Evolutionary conservation across 805 yeast species (phyloP), one percentile per base, ranked within the genome.

Genomic region (Nadsonia fulvescens): DNA sequence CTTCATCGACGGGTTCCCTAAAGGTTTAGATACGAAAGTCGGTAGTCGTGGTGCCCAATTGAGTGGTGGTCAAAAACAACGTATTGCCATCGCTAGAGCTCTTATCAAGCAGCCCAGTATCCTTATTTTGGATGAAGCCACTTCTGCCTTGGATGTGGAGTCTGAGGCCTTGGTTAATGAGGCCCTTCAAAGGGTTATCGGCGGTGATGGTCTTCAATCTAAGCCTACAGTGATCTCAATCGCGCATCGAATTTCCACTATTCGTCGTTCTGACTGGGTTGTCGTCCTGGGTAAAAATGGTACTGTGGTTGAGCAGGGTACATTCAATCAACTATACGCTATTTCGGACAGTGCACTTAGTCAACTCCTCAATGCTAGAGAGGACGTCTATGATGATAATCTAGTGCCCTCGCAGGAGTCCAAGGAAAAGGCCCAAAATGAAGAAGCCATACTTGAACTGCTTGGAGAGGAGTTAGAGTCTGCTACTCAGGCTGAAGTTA

Each of bases 31-130:
- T 25, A 86, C 96, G 0, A 54, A 63, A 11, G 78, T 83, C 11
- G 95, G 95, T 0, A 70, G 93, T 1, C 65, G 86, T 29, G 89
- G 91, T 10, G 64, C 91, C 0, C 93, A 81, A 43, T 56, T 86
- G 29, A 75, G 92, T 34, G 96, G 95, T 12, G 96, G 96, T 9
- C 96, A 86, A 47, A 78, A 77, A 51, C 96, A 86, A 47, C 57
- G 96, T 38, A 70, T 86, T 22, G 92, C 94, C 5, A 58, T 86
- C 31, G 94, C 95, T 1, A 61, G 96, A 33, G 79, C 94, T 0
- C 58, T 86, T 27, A 59, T 86, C 27, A 58, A 77, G 27, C 61
- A 70, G 23, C 95, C 96, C 2, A 61, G 72, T 5, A 61, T 86
- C n/a, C 53, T 86, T 31, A 68, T 86, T 16, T 53, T 86, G 32